Percentiles rank a stretch among this genome's conserved stretches.
Conservation (phyloP, 441 rosid species). For the Brassica balearica region DNA sequence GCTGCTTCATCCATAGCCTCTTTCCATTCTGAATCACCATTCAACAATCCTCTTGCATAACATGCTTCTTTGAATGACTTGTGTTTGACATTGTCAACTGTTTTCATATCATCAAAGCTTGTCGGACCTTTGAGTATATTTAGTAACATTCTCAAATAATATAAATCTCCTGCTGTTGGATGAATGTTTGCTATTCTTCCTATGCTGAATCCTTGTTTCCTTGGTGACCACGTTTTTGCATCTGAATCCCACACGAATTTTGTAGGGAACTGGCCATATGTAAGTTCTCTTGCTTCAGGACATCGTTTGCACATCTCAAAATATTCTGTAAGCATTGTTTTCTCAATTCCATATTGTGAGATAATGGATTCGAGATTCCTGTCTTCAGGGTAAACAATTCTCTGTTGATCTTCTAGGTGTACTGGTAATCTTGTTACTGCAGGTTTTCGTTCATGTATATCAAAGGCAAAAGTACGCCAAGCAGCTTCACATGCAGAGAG, state of each 20-base stretch:
- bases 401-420: constrained; percentile 18
- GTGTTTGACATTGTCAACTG: neutral
- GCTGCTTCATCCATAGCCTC: constrained; percentile 8
- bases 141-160: neutral
- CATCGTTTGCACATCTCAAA: neutral
- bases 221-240: neutral
- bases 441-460: constrained; percentile 10
- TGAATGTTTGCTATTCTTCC: constrained; percentile 12
- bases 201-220: constrained; percentile 3
- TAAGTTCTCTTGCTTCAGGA: neutral
- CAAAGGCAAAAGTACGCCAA: neutral
- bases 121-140: neutral
- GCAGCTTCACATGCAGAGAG: constrained; percentile 18
- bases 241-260: neutral
- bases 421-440: neutral
- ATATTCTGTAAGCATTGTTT: constrained; percentile 21
- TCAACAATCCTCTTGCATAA: neutral
- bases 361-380: neutral
- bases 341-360: neutral
- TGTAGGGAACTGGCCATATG: constrained; percentile 9
- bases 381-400: neutral
- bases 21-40: constrained; percentile 12
- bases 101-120: neutral
- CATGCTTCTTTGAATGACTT: constrained; percentile 10
- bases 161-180: neutral